Evolutionary conservation across 2,329 filamentous ascomycete genomes (phyloP).

Genomic region (Aspergillus sp.): DNA sequence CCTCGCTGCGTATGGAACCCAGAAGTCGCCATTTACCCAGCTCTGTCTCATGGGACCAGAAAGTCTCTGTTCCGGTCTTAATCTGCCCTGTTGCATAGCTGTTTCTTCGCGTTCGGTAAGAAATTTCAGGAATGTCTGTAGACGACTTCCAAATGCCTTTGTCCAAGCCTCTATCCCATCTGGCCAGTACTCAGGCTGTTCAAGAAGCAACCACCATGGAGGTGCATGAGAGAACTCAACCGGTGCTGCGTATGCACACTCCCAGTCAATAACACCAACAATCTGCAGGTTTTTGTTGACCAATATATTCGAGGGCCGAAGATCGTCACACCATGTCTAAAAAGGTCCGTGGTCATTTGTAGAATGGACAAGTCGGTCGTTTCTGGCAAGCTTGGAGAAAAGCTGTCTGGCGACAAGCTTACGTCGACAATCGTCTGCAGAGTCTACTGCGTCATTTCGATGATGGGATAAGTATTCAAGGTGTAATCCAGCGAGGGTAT

Average conservation of each 20-base stretch:
- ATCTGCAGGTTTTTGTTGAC: conserved; percentile 7
- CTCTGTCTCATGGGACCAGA: conserved; percentile 11
- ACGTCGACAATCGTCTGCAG: conserved; percentile 14
- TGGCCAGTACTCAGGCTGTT: conserved; percentile 18
- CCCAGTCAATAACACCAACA: conserved; percentile 16
- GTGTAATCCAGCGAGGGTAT: conserved; percentile 1
- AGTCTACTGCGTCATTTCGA: conserved; percentile 14
- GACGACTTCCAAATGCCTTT: conserved; percentile 7
- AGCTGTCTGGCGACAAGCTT: conserved; percentile 16
- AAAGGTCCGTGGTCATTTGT: conserved; percentile 17
- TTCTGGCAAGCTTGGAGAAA: conserved; percentile 15
- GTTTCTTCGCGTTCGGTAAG: conserved; percentile 8
- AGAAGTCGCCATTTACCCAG: conserved; percentile 5
- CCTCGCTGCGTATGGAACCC: conserved; percentile 5
- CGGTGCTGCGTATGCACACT: conserved; percentile 20
- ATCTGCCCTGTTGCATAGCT: conserved; percentile 3
- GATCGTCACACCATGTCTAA: conserved; percentile 17
- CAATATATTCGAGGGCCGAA: conserved; percentile 13
- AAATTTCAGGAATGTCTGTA: conserved; percentile 12
- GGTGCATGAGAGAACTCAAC: conserved; percentile 13
- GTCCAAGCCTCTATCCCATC: conserved; percentile 13
- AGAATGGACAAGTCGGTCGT: conserved; percentile 9
- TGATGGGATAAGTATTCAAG: background rate
- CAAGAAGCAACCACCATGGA: conserved; percentile 20
- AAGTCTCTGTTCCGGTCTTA: conserved; percentile 9